These are phyloP conservation scores for Fusarium sp. DNA, from an alignment of 2,329 filamentous ascomycete genomes.

Conservation along the genomic window DNA sequence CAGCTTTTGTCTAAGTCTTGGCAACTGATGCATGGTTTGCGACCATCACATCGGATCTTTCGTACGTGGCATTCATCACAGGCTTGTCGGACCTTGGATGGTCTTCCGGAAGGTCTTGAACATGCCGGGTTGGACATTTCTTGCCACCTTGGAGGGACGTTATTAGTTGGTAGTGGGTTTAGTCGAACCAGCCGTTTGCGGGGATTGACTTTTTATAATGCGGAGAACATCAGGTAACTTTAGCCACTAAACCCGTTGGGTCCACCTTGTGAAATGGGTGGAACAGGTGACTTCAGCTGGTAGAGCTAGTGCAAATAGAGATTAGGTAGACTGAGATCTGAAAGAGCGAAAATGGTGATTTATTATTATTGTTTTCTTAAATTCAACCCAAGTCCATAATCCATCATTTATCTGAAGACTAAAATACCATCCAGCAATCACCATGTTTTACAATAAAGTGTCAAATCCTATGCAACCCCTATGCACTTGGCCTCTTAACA, in stretches of 20 bases:
- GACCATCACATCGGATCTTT: conserved; percentile 50
- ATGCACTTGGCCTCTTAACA: conserved; percentile 7
- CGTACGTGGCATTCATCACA: conserved; percentile 50
- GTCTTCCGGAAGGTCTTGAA: background rate
- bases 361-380: background rate
- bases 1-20: conserved; percentile 31
- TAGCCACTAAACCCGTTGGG: no score
- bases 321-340: background rate
- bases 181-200: background rate
- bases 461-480: background rate
- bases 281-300: background rate
- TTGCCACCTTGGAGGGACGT: background rate
- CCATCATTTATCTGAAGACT: no score
- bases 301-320: background rate
- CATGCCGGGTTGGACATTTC: conserved; percentile 2
- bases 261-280: background rate
- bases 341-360: background rate
- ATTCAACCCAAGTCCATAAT: background rate
- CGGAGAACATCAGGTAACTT: conserved; percentile 1
- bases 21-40: conserved; percentile 48
- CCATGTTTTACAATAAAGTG: background rate
- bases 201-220: conserved; percentile 23
- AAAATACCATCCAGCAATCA: background rate
- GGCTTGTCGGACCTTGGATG: conserved; percentile 39
- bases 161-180: background rate